These are phyloP conservation scores for Polyplosphaeria fusca DNA, from an alignment of 495 filamentous ascomycete species.

Conservation along the genomic window DNA sequence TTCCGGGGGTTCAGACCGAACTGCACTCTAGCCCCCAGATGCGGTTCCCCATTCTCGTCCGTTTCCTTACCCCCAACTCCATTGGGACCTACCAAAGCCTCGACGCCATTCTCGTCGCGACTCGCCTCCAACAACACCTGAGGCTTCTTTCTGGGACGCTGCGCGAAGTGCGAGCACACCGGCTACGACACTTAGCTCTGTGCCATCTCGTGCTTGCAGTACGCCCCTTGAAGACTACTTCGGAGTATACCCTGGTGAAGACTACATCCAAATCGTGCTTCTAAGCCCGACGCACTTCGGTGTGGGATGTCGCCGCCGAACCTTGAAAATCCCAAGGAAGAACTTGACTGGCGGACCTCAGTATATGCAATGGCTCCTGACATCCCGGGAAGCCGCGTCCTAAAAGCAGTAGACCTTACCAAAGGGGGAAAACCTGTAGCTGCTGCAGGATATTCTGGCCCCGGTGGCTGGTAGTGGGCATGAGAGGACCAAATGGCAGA, in stretches of 20 bases:
- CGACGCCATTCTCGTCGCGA: no score
- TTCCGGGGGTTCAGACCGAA: not conserved
- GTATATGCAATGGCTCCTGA: not conserved
- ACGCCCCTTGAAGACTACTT: no score
- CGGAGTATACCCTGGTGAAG: not conserved
- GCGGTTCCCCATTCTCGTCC: not conserved
- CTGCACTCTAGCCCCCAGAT: not conserved
- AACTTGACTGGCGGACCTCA: not conserved
- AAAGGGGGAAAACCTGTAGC: slow-evolving; percentile 37
- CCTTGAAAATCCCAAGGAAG: not conserved
- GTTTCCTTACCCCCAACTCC: no score
- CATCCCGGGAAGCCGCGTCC: not conserved
- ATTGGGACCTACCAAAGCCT: no score
- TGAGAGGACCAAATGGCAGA: not conserved
- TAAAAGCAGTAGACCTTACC: slow-evolving; percentile 20
- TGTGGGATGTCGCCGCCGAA: slow-evolving; percentile 35
- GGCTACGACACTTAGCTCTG: no score
- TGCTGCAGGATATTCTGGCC: slow-evolving; percentile 2
- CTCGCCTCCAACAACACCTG: no score
- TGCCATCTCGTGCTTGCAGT: no score
- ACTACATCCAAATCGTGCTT: slow-evolving; percentile 5
- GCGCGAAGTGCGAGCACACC: no score
- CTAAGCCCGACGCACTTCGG: slow-evolving; percentile 37
- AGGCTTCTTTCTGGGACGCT: no score
- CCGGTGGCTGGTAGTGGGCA: slow-evolving; percentile 5